phyloP scores from a whole-genome alignment of 164 flowering plant genomes.

The Paratinospora sagittata region DNA sequence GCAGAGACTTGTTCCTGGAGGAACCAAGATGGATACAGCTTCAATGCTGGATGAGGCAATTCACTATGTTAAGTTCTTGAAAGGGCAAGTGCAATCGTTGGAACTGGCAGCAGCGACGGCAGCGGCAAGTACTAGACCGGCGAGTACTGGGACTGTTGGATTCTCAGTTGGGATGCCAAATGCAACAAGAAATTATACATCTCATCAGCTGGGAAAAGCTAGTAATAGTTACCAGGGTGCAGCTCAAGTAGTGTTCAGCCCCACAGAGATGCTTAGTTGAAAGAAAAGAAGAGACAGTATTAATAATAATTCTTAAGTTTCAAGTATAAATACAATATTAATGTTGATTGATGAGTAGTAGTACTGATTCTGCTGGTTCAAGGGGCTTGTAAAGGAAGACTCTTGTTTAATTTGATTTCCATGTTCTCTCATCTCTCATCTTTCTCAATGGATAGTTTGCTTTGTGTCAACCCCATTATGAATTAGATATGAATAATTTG shows the following conservation, averaged over 20 bases:
- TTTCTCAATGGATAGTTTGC: not conserved
- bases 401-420: not conserved
- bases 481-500: constrained; percentile 6
- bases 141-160: constrained; percentile 13
- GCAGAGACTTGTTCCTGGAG: constrained; percentile 59
- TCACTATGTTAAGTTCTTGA: constrained; percentile 54
- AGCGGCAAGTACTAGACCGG: not conserved
- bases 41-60: constrained; percentile 64
- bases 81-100: constrained; percentile 47
- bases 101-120: constrained; percentile 15
- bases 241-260: constrained; percentile 16
- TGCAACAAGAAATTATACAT: constrained; percentile 17
- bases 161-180: constrained; percentile 25
- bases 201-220: constrained; percentile 27
- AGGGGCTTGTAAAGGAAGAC: constrained; percentile 12
- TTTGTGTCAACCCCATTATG: not conserved
- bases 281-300: not conserved
- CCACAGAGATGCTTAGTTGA: constrained; percentile 27
- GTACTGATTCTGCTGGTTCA: constrained; percentile 4
- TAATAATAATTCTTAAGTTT: not conserved
- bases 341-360: too few relatives aligned
- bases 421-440: not conserved
- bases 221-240: constrained; percentile 13
- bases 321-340: constrained; percentile 1
- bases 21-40: constrained; percentile 66